Evolutionary conservation across 768 basidiomycete genomes (phyloP), one percentile per base, ranked within the genome.

Genomic region (Serpula lacrymans): DNA sequence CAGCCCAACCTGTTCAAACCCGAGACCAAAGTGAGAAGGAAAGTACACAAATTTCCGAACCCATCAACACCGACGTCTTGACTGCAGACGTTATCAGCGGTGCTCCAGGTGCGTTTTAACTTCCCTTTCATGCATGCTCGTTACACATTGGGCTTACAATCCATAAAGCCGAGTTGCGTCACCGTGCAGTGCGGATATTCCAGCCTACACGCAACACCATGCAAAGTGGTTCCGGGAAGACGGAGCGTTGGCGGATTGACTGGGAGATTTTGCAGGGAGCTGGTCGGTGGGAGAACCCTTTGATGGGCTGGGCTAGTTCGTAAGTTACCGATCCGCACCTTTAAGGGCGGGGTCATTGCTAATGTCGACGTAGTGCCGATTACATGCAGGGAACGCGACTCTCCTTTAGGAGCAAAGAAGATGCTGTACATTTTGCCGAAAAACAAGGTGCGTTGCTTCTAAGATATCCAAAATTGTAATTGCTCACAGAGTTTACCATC

Each of bases 241-340:
- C 80, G 9, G 77, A 85, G 50, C 82, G 86, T 52, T 99, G 95
- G 95, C 73, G 90, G 49, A 80, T 99, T 55, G 95, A 98, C 63
- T 98, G 84, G 72, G 95, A 98, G 54, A 81, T 81, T 42, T 69
- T 97, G n/a, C 80, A 78, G 43, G 91, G 94, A 24, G 82, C 77
- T 21, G 92, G 89, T 10, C 77, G 95, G 37, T 99, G 95, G 95
- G 93, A 97, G 74, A 99, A 98, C 58, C 90, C 91, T 4, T 62
- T 99, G 50, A 99, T 98, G 90, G 95, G 95, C 31, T 99, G 78
- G 73, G 94, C 93, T 0, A 88, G 84, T 69, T 92, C 91, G 88
- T 94, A 59, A 65, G 88, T 75, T 10, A n/a, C 18, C 9, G 28
- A 28, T 20, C 29, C 31, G 18, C 5, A 23, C 25, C 24, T 21